Base-by-base conservation (phyloP, 345 rosid species). In the Crucihimalaya himalaica region DNA sequence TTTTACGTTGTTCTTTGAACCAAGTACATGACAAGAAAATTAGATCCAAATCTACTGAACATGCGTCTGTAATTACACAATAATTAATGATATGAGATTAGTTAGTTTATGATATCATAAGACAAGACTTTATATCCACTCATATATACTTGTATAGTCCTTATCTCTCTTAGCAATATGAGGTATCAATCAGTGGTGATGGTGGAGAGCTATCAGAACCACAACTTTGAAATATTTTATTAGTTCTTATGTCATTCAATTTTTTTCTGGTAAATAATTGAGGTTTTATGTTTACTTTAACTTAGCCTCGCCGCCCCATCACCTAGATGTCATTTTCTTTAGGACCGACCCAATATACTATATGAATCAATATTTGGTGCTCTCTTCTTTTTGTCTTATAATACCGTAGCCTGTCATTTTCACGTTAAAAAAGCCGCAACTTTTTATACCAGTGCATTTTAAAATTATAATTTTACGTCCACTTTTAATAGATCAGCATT, bases 241-340 rank as follows among this genome's bases (percentile, higher is more conserved):
- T 13, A 29, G 42, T 42, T 56, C 43, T 58, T 21, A 13, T 29
- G 35, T 29, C 55, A 29, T 51, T 29, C 20, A 40, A 51, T 6
- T n/a, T 42, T 40, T 62, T 54, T 70, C 28, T 62, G 75, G 75
- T 62, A 27, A 40, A 69, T 55, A 63, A 8, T 73, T 39, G 48
- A 76, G 10, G 7, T 52, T 69, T 54, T 76, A 27, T 55, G 80
- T 18, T 59, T 62, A 72, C 72, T 70, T 71, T 46, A 82, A 25
- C 68, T 29, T 74, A 65, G 73, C 70, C 68, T 73, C 63, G 79
- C 86, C 84, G 84, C 81, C 86, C 83, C 80, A 82, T 82, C 23
- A 67, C 80, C 55, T 14, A 70, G 25, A 64, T 40, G 76, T 77
- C 80, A 57, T 39, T 71, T 64, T 77, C 50, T 32, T 50, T 57